These are phyloP conservation scores for barley (Hordeum vulgare) DNA, from an alignment of 176 grass and related monocot genomes.

Conservation along the genomic window DNA sequence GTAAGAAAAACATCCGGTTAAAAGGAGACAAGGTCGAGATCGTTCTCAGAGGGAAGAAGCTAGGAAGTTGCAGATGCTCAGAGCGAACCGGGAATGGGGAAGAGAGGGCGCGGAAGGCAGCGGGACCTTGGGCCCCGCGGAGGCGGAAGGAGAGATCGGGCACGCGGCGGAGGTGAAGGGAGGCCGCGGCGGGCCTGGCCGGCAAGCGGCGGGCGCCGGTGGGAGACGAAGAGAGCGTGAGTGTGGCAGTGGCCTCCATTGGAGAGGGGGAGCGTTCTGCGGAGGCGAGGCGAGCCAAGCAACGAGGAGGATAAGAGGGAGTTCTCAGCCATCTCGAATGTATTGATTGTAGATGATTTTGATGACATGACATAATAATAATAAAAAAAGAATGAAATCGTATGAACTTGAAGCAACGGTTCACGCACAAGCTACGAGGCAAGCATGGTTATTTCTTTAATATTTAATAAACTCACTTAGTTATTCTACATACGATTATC, in stretches of 20 bases:
- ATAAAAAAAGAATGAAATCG: too few species aligned
- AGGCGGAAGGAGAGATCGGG: not conserved
- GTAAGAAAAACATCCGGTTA: not conserved
- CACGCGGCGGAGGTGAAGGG: not conserved
- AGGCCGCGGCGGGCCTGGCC: not conserved
- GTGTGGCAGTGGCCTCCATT: slow-evolving; percentile 30
- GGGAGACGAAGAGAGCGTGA: slow-evolving; percentile 28
- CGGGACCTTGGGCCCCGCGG: not conserved
- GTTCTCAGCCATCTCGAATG: too few species aligned
- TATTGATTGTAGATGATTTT: too few species aligned
- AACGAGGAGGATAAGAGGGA: slow-evolving; percentile 28
- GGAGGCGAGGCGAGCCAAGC: slow-evolving; percentile 32
- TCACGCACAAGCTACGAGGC: too few species aligned
- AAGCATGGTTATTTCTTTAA: too few species aligned
- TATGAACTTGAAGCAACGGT: too few species aligned
- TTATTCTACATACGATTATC: too few species aligned
- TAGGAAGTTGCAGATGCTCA: not conserved
- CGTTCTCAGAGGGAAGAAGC: not conserved
- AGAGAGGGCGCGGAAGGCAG: not conserved
- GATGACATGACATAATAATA: too few species aligned
- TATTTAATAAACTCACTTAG: too few species aligned
- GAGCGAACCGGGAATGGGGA: not conserved
- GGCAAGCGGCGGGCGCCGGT: slow-evolving; percentile 1
- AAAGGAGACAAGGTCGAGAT: not conserved
- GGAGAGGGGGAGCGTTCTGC: not conserved